A percentile compares a stretch with the other conserved stretches of the same genome.
These are phyloP conservation scores for Mycena haematopus DNA, from an alignment of 768 basidiomycete genomes.

Conservation along the genomic window DNA sequence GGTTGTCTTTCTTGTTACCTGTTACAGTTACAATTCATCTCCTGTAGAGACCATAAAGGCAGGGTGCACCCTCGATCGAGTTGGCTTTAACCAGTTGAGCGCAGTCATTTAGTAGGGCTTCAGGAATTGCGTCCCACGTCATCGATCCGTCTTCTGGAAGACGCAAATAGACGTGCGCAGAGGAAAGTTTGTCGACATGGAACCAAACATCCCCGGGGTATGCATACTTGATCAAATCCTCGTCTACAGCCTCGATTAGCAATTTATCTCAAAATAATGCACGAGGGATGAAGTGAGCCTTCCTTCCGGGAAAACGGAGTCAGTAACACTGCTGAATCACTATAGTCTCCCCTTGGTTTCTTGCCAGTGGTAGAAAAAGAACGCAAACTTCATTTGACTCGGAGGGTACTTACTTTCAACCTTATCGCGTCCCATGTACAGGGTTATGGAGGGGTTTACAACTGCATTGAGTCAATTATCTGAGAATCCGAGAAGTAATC, in stretches of 20 bases:
- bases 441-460: conserved; percentile 59
- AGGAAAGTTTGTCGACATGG: conserved; percentile 97
- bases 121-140: conserved; percentile 88
- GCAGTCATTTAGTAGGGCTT: conserved; percentile 78
- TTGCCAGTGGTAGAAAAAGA: too few relatives aligned
- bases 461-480: conserved; percentile 11
- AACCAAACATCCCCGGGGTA: conserved; percentile 93
- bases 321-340: too few relatives aligned
- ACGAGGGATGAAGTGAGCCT: neutral
- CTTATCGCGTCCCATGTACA: conserved; percentile 99
- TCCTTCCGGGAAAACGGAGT: neutral
- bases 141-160: conserved; percentile 69
- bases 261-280: neutral
- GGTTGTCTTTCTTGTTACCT: conserved; percentile 96
- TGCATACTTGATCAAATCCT: conserved; percentile 92
- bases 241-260: conserved; percentile 62
- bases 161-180: conserved; percentile 96
- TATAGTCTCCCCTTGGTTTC: too few relatives aligned
- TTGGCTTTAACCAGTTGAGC: conserved; percentile 98
- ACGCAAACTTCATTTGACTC: too few relatives aligned
- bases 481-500: conserved; percentile 64
- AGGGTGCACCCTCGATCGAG: conserved; percentile 83
- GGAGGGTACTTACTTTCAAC: conserved; percentile 75
- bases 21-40: neutral
- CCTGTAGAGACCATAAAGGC: neutral